phyloP scores from a whole-genome alignment of 495 filamentous ascomycete species.

The Penicillium tannophilum region DNA sequence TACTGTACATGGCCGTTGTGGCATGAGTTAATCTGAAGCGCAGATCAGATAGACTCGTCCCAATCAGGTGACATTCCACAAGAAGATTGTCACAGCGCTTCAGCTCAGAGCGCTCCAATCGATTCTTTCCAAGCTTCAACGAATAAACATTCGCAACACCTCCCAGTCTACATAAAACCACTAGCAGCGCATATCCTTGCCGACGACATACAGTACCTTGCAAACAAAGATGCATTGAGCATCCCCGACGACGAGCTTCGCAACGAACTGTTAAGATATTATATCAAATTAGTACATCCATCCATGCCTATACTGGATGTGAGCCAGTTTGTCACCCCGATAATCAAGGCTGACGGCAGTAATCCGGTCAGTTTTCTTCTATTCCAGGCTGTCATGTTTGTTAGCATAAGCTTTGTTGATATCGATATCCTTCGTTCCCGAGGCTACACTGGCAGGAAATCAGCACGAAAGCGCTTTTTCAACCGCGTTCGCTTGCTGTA shows the following conservation, averaged over 20 bases:
- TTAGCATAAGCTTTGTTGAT: constrained; percentile 77
- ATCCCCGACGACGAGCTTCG: constrained; percentile 66
- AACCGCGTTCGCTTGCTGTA: constrained; percentile 75
- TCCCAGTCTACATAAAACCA: constrained; percentile 74
- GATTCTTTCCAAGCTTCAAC: no score
- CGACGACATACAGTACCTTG: constrained; percentile 75
- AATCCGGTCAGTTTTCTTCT: constrained; percentile 75
- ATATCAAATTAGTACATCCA: constrained; percentile 82
- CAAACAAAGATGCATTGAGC: constrained; percentile 71
- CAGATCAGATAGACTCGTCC: no score
- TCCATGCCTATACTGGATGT: constrained; percentile 85
- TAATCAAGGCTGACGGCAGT: constrained; percentile 64
- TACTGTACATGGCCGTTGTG: no score
- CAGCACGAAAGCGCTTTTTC: constrained; percentile 78
- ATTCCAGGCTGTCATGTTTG: constrained; percentile 83
- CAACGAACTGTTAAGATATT: constrained; percentile 72
- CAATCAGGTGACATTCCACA: no score
- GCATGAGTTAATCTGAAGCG: no score
- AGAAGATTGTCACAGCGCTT: no score
- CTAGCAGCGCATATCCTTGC: constrained; percentile 65
- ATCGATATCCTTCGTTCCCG: constrained; percentile 65
- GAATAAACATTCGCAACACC: constrained; percentile 24
- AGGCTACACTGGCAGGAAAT: constrained; percentile 69
- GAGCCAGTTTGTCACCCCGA: constrained; percentile 67
- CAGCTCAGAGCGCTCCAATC: no score